Percentiles rank a stretch among this genome's conserved stretches.
These are phyloP conservation scores for Debaryomycetaceae sp. DNA, from an alignment of 1,139 yeast genomes.

Conservation along the genomic window DNA sequence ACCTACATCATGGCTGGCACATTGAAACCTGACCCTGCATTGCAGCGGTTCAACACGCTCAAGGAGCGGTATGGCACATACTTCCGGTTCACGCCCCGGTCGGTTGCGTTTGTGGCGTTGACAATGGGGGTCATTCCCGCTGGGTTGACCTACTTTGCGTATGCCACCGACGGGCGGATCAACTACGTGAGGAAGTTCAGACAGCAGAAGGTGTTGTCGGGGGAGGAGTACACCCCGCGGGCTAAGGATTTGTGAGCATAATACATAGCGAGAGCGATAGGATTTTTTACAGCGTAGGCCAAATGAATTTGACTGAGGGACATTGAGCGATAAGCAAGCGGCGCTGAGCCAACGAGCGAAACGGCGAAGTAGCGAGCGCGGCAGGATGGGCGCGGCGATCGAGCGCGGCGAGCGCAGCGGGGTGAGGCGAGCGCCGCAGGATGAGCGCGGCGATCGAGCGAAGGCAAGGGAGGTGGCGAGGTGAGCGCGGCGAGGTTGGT, in stretches of 20 bases:
- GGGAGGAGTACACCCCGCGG: constrained; percentile 42
- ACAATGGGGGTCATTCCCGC: constrained; percentile 39
- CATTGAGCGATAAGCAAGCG: no score
- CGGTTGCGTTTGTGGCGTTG: constrained; percentile 32
- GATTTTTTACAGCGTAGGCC: no score
- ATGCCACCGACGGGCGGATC: constrained; percentile 34
- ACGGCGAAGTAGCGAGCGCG: no score
- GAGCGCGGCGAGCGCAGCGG: no score
- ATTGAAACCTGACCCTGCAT: constrained; percentile 41
- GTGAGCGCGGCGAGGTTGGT: no score
- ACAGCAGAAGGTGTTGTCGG: constrained; percentile 29
- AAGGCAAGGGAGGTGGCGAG: no score
- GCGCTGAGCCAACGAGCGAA: no score
- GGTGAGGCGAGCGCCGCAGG: no score
- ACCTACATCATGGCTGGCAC: constrained; percentile 37
- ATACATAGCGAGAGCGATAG: no score
- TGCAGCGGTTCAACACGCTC: constrained; percentile 41
- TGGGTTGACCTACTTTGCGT: constrained; percentile 33
- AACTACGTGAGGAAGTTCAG: constrained; percentile 34
- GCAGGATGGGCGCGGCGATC: no score
- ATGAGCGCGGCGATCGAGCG: no score
- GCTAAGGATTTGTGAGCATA: constrained; percentile 42
- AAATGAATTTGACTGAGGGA: no score
- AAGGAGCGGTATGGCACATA: constrained; percentile 40
- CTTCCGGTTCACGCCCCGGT: constrained; percentile 42